These are phyloP conservation scores for Leccinum ponderosum DNA, from an alignment of 1,284 basidiomycete genomes.

Conservation along the genomic window DNA sequence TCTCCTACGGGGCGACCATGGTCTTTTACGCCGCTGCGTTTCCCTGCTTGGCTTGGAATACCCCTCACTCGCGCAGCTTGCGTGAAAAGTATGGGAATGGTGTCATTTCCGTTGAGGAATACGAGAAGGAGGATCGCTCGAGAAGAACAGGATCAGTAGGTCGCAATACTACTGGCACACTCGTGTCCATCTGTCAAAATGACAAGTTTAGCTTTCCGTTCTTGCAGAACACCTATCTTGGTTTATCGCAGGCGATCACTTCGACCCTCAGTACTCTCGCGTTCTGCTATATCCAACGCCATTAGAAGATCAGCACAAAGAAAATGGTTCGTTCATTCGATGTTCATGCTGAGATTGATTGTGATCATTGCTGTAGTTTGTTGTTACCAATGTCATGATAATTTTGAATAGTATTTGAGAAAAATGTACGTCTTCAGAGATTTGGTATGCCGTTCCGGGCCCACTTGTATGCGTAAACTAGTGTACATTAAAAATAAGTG, in stretches of 20 bases:
- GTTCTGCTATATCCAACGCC: conserved; percentile 81
- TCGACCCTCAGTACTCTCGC: conserved; percentile 71
- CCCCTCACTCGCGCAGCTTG: conserved; percentile 62
- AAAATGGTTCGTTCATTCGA: conserved; percentile 52
- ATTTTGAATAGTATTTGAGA: conserved; percentile 36
- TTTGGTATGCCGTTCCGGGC: too few relatives aligned
- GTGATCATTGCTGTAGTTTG: conserved; percentile 48
- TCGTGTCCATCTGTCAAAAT: conserved; percentile 78
- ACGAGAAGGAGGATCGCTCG: conserved; percentile 77
- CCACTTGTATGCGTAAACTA: too few relatives aligned
- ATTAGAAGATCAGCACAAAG: conserved; percentile 76
- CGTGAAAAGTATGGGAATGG: conserved; percentile 60
- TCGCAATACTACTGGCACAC: conserved; percentile 75
- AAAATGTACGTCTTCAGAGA: too few relatives aligned
- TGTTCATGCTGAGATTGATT: not conserved
- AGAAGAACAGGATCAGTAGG: conserved; percentile 86
- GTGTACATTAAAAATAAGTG: too few relatives aligned
- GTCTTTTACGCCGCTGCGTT: conserved; percentile 85
- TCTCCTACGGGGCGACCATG: conserved; percentile 73
- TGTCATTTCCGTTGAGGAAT: conserved; percentile 59
- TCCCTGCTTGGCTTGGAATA: conserved; percentile 80
- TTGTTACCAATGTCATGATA: conserved; percentile 73
- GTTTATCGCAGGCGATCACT: conserved; percentile 69
- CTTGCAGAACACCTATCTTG: conserved; percentile 76
- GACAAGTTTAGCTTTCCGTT: conserved; percentile 74